These are phyloP conservation scores for Protomyces macrosporus DNA, from an alignment of 1,139 yeast species.

Conservation along the genomic window DNA sequence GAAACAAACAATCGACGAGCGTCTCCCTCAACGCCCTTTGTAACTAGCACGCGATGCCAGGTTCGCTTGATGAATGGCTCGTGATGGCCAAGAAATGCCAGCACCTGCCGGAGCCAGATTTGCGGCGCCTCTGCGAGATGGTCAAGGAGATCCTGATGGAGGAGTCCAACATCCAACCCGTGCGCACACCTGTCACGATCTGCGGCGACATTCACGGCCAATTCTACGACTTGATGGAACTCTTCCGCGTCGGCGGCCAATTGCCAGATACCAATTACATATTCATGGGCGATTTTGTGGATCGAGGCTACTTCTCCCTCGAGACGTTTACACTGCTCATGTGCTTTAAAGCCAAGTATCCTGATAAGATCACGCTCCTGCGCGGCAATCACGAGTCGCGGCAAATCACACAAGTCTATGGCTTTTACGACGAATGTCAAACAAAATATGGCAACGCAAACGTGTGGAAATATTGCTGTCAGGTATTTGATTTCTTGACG, in stretches of 20 bases:
- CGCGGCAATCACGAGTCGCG: slow-evolving; percentile 93
- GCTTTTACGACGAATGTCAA: slow-evolving; percentile 85
- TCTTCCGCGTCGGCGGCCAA: slow-evolving; percentile 90
- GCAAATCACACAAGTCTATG: slow-evolving; percentile 93
- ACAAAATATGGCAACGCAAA: slow-evolving; percentile 93
- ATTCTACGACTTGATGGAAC: slow-evolving; percentile 86
- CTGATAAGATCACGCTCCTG: slow-evolving; percentile 77
- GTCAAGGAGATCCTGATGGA: slow-evolving; percentile 88
- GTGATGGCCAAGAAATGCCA: slow-evolving; percentile 17
- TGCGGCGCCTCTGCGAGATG: slow-evolving; percentile 48
- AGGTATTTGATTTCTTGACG: slow-evolving; percentile 87
- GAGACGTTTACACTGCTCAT: slow-evolving; percentile 88
- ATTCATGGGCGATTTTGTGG: slow-evolving; percentile 93
- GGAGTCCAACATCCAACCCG: slow-evolving; percentile 94
- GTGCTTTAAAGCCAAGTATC: slow-evolving; percentile 78
- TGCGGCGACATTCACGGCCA: slow-evolving; percentile 99
- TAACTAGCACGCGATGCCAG: not conserved
- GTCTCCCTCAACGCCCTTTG: not conserved
- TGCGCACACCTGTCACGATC: slow-evolving; percentile 93
- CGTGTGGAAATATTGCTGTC: slow-evolving; percentile 96
- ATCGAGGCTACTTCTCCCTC: slow-evolving; percentile 87
- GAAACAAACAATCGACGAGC: not conserved
- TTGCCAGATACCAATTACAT: slow-evolving; percentile 79
- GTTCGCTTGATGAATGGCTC: slow-evolving; percentile 16
- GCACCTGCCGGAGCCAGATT: slow-evolving; percentile 23